These are phyloP conservation scores for Fragaria ananassa DNA, from an alignment of 306 rosid species.

Conservation along the genomic window DNA sequence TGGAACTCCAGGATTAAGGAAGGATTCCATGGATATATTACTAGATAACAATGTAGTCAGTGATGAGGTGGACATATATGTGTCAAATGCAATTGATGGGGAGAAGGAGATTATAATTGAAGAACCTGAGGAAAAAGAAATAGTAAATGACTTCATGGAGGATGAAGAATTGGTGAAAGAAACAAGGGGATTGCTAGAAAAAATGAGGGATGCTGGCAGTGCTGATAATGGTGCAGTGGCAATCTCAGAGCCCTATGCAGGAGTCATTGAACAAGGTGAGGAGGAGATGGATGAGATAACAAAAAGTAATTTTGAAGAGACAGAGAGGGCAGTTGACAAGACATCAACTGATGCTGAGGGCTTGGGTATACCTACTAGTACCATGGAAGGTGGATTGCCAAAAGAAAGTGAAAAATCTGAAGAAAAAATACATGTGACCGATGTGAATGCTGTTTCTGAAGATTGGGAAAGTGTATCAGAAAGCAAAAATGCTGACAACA, in stretches of 20 bases:
- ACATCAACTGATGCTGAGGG: neutral
- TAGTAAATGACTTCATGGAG: conserved; percentile 23
- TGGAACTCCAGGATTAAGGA: neutral
- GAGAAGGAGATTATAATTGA: conserved; percentile 28
- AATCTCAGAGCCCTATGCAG: neutral
- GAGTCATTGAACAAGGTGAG: conserved; percentile 4
- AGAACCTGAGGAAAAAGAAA: conserved; percentile 25
- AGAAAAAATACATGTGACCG: neutral
- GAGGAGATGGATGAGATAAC: conserved; percentile 11
- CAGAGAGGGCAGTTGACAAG: neutral
- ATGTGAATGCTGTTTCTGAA: neutral
- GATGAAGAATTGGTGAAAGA: conserved; percentile 40
- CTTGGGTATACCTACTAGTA: neutral
- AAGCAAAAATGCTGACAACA: neutral
- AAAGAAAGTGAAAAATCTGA: neutral
- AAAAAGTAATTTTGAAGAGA: conserved; percentile 15
- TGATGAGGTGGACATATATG: conserved; percentile 8
- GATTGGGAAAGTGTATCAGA: neutral
- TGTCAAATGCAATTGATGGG: conserved; percentile 26
- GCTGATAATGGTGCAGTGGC: conserved; percentile 20
- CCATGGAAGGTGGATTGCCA: neutral
- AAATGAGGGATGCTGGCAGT: conserved; percentile 48
- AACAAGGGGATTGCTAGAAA: conserved; percentile 39
- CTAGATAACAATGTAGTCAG: neutral
- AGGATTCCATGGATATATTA: neutral